A percentile compares a stretch with the other conserved stretches of the same genome.
These are phyloP conservation scores for Phialocephala subalpina DNA, from an alignment of 2,329 filamentous ascomycete genomes.

Conservation along the genomic window DNA sequence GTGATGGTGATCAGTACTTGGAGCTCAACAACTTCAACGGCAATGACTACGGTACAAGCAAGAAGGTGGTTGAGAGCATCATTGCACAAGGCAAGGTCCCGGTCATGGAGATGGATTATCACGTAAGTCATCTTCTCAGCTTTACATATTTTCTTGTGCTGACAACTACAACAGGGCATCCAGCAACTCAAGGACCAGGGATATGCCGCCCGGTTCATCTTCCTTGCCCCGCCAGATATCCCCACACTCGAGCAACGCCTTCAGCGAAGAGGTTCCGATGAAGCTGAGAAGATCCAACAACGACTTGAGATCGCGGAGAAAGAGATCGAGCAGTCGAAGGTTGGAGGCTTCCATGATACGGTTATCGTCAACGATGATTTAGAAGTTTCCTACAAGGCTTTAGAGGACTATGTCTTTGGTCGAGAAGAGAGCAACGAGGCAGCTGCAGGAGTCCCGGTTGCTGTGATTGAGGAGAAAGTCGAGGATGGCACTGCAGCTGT, in stretches of 20 bases:
- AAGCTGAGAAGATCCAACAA: slow-evolving; percentile 56
- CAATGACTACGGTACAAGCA: slow-evolving; percentile 63
- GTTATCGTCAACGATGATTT: slow-evolving; percentile 60
- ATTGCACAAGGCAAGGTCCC: slow-evolving; percentile 66
- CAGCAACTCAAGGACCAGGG: slow-evolving; percentile 65
- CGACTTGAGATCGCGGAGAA: slow-evolving; percentile 50
- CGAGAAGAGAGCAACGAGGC: slow-evolving; percentile 3
- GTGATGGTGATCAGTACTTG: slow-evolving; percentile 66
- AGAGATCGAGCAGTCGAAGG: slow-evolving; percentile 53
- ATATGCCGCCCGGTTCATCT: slow-evolving; percentile 62
- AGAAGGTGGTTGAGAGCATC: slow-evolving; percentile 59
- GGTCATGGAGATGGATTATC: slow-evolving; percentile 59
- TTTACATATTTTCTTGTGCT: background rate
- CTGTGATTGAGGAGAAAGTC: background rate
- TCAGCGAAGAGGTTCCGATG: slow-evolving; percentile 50
- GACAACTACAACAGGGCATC: slow-evolving; percentile 52
- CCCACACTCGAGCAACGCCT: slow-evolving; percentile 52
- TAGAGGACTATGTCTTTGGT: slow-evolving; percentile 58
- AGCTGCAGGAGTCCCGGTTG: background rate
- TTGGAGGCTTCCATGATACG: slow-evolving; percentile 57
- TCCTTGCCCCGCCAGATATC: slow-evolving; percentile 55
- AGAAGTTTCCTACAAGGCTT: slow-evolving; percentile 55
- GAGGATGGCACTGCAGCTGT: background rate
- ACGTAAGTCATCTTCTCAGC: slow-evolving; percentile 51
- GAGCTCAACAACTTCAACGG: slow-evolving; percentile 61